phyloP scores from a whole-genome alignment of 805 yeast species.

The Nakazawaea wyomingensis region DNA sequence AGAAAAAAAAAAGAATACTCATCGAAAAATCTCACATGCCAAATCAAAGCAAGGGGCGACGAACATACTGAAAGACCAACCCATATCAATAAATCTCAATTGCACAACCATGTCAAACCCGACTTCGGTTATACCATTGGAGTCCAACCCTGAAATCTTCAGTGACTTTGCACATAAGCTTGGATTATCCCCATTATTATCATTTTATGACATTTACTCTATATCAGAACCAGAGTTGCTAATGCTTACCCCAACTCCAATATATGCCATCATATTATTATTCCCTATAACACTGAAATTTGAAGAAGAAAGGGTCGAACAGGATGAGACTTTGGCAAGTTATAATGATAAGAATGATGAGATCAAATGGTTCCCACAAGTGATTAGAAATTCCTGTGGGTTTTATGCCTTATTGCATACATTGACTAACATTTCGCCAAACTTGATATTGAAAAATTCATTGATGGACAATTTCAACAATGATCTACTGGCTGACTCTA shows the following conservation, averaged over 20 bases:
- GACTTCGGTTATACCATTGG: constrained; percentile 73
- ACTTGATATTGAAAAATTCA: constrained; percentile 36
- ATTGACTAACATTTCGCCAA: constrained; percentile 40
- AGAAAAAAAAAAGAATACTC: too few relatives aligned
- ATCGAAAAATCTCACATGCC: too few relatives aligned
- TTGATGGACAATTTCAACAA: constrained; percentile 18
- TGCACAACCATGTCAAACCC: neutral
- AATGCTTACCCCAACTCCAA: constrained; percentile 77
- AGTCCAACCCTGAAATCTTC: constrained; percentile 85
- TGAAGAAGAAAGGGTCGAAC: constrained; percentile 42
- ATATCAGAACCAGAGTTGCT: constrained; percentile 79
- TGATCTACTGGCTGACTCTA: constrained; percentile 8
- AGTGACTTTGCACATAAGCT: constrained; percentile 58
- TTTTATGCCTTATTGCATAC: constrained; percentile 78
- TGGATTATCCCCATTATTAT: constrained; percentile 57
- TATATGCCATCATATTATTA: constrained; percentile 66
- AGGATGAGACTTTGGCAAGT: constrained; percentile 28
- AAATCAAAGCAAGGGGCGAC: too few relatives aligned
- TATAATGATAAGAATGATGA: constrained; percentile 25
- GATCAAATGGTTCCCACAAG: constrained; percentile 78
- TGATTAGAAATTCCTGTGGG: constrained; percentile 88
- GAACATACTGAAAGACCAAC: too few relatives aligned
- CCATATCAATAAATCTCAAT: too few relatives aligned
- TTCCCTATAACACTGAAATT: constrained; percentile 72
- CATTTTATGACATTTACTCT: constrained; percentile 79